Base-by-base conservation (phyloP, 2,329 filamentous ascomycete genomes). In the Graphilbum sp. region DNA sequence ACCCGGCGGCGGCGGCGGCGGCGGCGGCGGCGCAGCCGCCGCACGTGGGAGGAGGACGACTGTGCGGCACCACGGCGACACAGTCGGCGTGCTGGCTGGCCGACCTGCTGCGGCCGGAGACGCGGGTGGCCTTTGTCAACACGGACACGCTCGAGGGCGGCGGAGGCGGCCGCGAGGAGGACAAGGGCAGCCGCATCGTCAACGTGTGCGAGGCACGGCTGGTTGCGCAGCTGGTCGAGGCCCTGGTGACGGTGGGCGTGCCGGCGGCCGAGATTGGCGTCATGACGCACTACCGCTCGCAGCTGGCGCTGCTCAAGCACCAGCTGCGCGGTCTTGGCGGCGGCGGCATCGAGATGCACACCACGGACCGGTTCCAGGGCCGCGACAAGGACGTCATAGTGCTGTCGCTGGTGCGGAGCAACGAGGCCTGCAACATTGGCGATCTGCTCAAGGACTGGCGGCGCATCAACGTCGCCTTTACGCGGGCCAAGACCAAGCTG, bases 241-340 rank as follows among this genome's bases (percentile, higher is more conserved):
- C 75, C 0, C 69, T 98, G 3, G 66, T 96, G 35, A 69, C 72
- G 0, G 69, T 75, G 2, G 90, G 90, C 20, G 70, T 96, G 1
- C 63, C 81, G 0, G 69, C 80, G 0, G 61, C 63, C 0, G 80
- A 88, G 37, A 86, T 98, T 40, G 90, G 90, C 34, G 80, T 98
- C 47, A 95, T 98, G 62, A 95, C 90, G 15, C 86, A 95, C 57
- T 98, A 98, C 58, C 82, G 90, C 41, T 87, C 82, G 6, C 90
- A 98, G 56, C 73, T 98, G 2, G 77, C 84, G 0, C 64, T 94
- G 3, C 67, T 98, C 1, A 82, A 83, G 46, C 74, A 87, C 43
- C 67, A 67, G 11, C 70, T 94, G 25, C 72, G 73, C 24, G 63
- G n/a, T n/a, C n/a, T n/a, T n/a, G n/a, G 60, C 32, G 47, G 35